phyloP scores from a whole-genome alignment of 2,329 filamentous ascomycete species.

The Alternaria triticimaculans region DNA sequence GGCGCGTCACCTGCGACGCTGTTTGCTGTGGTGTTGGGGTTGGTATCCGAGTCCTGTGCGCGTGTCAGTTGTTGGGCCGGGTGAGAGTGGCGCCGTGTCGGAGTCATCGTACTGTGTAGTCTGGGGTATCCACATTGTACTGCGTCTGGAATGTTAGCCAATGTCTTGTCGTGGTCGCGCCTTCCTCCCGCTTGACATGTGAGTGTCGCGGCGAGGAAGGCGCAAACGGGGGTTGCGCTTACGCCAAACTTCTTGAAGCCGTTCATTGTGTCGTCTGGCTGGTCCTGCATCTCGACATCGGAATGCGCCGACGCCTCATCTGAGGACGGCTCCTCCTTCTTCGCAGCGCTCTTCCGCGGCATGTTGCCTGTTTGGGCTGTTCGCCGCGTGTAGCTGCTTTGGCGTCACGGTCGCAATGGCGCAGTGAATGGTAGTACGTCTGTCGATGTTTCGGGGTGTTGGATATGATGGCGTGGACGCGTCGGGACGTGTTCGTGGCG shows the following conservation, averaged over 20 bases:
- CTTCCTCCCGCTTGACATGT: neutral
- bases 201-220: constrained; percentile 4
- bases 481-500: constrained; percentile 2
- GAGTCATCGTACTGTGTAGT: constrained; percentile 61
- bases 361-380: constrained; percentile 47
- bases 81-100: neutral
- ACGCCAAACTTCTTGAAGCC: constrained; percentile 47
- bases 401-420: neutral
- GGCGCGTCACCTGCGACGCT: constrained; percentile 80
- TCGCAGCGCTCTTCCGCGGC: constrained; percentile 47
- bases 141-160: constrained; percentile 41
- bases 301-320: constrained; percentile 48
- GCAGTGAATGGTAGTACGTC: neutral
- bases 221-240: constrained; percentile 21
- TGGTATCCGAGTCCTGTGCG: constrained; percentile 67
- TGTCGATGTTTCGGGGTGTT: neutral
- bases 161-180: constrained; percentile 8
- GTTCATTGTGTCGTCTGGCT: constrained; percentile 37
- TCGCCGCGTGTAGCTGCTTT: constrained; percentile 31
- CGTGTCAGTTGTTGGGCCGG: constrained; percentile 25
- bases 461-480: constrained; percentile 4
- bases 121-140: constrained; percentile 65
- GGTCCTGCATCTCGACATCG: constrained; percentile 49
- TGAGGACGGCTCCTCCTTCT: constrained; percentile 45
- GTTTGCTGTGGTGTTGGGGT: constrained; percentile 75